Evolutionary conservation across 805 yeast genomes (phyloP).

Genomic region (Candida maris): DNA sequence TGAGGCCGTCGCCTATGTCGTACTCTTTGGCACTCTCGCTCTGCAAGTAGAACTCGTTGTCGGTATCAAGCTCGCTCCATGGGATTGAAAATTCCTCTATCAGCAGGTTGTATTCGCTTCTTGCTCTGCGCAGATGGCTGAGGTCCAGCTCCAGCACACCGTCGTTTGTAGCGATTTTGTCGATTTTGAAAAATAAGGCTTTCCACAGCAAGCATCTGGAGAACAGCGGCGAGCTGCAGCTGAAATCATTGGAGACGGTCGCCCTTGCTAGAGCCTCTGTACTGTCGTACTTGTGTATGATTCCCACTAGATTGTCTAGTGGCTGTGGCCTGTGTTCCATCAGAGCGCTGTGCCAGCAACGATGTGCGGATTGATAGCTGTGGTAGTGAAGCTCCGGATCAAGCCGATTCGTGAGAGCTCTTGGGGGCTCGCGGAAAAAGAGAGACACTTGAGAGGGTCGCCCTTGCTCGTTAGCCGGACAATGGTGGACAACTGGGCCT

Average conservation of each 20-base stretch:
- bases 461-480: no score
- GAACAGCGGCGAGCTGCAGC: slow-evolving; percentile 14
- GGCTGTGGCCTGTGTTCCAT: no score
- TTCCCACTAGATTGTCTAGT: no score
- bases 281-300: slow-evolving; percentile 4
- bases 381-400: no score
- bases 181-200: slow-evolving; percentile 11
- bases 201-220: slow-evolving; percentile 27
- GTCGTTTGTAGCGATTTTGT: slow-evolving; percentile 5
- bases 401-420: no score
- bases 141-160: slow-evolving; percentile 14
- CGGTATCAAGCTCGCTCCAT: slow-evolving; percentile 30
- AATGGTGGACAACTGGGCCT: no score
- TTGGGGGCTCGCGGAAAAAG: no score
- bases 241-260: slow-evolving; percentile 3
- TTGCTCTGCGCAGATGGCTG: slow-evolving; percentile 14
- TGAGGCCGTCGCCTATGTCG: slow-evolving; percentile 24
- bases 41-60: slow-evolving; percentile 21
- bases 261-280: slow-evolving; percentile 7
- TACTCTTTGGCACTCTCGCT: slow-evolving; percentile 13
- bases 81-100: slow-evolving; percentile 29
- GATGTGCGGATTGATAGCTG: no score
- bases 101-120: slow-evolving; percentile 19
- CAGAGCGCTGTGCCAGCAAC: no score
- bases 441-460: no score